Percentiles rank a stretch among this genome's conserved stretches.
These are phyloP conservation scores for Diaporthe velutina DNA, from an alignment of 2,329 filamentous ascomycete genomes.

Conservation along the genomic window DNA sequence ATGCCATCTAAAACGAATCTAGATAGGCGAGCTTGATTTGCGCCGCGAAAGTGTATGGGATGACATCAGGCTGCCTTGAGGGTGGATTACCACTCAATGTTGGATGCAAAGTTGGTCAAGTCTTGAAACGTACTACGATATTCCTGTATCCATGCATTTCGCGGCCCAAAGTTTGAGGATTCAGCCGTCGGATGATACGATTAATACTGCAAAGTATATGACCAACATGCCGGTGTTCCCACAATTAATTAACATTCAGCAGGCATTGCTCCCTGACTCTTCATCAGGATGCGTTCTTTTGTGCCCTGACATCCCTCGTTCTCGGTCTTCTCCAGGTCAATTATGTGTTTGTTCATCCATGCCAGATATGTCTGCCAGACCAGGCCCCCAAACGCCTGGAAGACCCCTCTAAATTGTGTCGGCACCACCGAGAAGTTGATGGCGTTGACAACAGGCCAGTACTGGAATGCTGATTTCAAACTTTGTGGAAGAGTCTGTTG, in stretches of 20 bases:
- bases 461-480: no score
- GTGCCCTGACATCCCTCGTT: not conserved
- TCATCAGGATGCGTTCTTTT: not conserved
- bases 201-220: not conserved
- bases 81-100: not conserved
- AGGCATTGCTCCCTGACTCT: not conserved
- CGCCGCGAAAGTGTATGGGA: no score
- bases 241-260: not conserved
- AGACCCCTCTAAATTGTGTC: not conserved
- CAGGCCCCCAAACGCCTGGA: not conserved
- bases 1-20: not conserved
- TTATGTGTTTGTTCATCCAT: not conserved
- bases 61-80: not conserved
- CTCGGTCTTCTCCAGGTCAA: not conserved
- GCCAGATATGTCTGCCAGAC: constrained; percentile 1
- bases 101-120: no score
- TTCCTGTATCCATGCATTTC: not conserved
- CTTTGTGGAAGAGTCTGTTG: not conserved
- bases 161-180: not conserved
- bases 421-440: not conserved
- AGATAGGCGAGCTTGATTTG: not conserved
- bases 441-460: no score
- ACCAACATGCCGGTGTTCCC: not conserved
- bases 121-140: no score
- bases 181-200: not conserved